A percentile compares a stretch with the other conserved stretches of the same genome.
Evolutionary conservation across 192 early-diverging fungal species (phyloP).

Genomic region (Spinellus fusiger): DNA sequence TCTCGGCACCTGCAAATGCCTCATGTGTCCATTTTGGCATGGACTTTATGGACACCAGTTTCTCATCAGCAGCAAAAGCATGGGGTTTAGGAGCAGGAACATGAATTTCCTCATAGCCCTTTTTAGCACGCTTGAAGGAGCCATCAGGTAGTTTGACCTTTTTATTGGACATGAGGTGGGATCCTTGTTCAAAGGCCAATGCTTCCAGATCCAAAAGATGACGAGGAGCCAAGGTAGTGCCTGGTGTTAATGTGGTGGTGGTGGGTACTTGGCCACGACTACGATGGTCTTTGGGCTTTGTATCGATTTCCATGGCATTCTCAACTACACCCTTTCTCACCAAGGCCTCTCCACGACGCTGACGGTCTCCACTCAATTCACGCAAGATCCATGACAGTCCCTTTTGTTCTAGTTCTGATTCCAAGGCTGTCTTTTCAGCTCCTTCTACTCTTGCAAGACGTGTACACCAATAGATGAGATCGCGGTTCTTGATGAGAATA

Average conservation of each 20-base stretch:
- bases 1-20: slow-evolving; percentile 54
- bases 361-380: slow-evolving; percentile 55
- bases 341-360: slow-evolving; percentile 41
- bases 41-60: slow-evolving; percentile 51
- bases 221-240: slow-evolving; percentile 48
- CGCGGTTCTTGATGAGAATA: slow-evolving; percentile 79
- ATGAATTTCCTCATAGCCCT: slow-evolving; percentile 87
- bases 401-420: slow-evolving; percentile 62
- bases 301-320: slow-evolving; percentile 64
- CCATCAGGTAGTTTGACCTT: slow-evolving; percentile 87
- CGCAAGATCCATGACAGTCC: slow-evolving; percentile 70
- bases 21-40: slow-evolving; percentile 61
- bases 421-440: slow-evolving; percentile 49
- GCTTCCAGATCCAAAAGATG: slow-evolving; percentile 74
- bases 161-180: slow-evolving; percentile 98
- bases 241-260: slow-evolving; percentile 44
- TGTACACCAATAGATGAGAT: slow-evolving; percentile 89
- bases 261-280: slow-evolving; percentile 28
- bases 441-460: slow-evolving; percentile 68
- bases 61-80: slow-evolving; percentile 59
- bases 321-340: slow-evolving; percentile 57
- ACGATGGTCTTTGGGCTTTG: slow-evolving; percentile 23
- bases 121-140: slow-evolving; percentile 67
- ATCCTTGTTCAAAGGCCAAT: slow-evolving; percentile 86
- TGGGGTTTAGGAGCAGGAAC: slow-evolving; percentile 77